Base-by-base conservation (phyloP, 352 stramenopile genomes). In the Globisporangium canariense region DNA sequence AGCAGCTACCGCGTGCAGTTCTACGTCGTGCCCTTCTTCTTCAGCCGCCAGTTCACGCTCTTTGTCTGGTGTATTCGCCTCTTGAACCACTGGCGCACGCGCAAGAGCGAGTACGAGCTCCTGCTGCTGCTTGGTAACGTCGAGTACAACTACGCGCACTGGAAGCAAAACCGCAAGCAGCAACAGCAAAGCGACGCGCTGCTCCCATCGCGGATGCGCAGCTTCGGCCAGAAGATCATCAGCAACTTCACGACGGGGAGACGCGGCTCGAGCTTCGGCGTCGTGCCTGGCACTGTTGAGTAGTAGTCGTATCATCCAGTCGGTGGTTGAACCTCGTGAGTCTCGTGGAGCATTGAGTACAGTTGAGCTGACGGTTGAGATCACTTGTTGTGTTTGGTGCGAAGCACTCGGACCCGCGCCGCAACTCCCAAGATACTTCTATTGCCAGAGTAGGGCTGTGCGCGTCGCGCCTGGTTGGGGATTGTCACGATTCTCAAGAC, bases 111-210 rank as follows among this genome's bases (percentile, higher is more conserved):
- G 4, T 4, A 57, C 49, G 58, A 69, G 30, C 41, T 69, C 4
- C 30, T 69, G 9, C 4, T 69, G 14, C 5, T 69, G 43, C 64
- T 62, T 0, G 64, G 64, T 3, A 62, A 69, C 25, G 50, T 65
- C 58, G 64, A 69, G 64, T 69, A 55, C 55, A 58, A 68, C 47
- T 63, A 55, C 51, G 40, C 49, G 25, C 18, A 52, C 60, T 66
- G 60, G 60, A 57, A 41, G 16, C 28, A 57, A 28, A 11, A 8
- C 28, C 50, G 14, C 28, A 25, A 5, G 16, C 16, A 41, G 14
- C 28, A 56, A 7, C 16, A 41, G 14, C 28, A 56, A 7, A 57
- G 50, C 18, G 50, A 28, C 16, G 50, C 28, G 7, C 50, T 16
- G 16, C 41, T 57, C 14, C 34, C 50, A 13, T 25, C 8, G 13